These are phyloP conservation scores for Hanseniaspora gamundiae DNA, from an alignment of 1,139 yeast species.

Conservation along the genomic window DNA sequence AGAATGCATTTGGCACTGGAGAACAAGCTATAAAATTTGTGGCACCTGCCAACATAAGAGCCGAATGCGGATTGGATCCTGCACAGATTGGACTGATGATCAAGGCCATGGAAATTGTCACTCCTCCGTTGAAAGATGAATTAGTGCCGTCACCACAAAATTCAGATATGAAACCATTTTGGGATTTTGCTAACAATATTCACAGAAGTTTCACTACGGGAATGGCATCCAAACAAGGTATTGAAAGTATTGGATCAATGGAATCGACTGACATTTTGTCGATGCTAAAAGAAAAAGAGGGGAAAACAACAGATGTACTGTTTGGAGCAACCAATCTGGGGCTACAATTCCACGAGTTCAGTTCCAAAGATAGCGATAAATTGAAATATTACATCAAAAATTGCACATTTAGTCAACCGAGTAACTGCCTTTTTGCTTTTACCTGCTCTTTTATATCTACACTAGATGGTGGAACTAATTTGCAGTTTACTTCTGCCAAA, in stretches of 20 bases:
- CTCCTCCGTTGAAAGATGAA: neutral
- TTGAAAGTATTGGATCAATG: neutral
- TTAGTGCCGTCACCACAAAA: neutral
- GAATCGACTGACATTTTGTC: neutral
- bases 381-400: no score
- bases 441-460: no score
- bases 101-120: neutral
- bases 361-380: no score
- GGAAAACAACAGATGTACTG: neutral
- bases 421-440: no score
- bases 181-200: neutral
- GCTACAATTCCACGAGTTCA: neutral
- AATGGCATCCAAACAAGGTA: neutral
- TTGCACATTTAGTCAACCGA: no score
- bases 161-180: neutral
- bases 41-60: neutral
- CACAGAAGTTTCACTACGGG: neutral
- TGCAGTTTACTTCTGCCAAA: no score
- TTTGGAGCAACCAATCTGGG: slow-evolving; percentile 3
- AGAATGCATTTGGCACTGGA: neutral
- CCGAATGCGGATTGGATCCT: neutral
- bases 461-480: no score
- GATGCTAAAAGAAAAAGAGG: neutral
- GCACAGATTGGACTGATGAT: neutral
- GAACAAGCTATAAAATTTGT: neutral